Evolutionary conservation across 805 yeast species (phyloP).

Genomic region (Grigorovia transvaalensis): DNA sequence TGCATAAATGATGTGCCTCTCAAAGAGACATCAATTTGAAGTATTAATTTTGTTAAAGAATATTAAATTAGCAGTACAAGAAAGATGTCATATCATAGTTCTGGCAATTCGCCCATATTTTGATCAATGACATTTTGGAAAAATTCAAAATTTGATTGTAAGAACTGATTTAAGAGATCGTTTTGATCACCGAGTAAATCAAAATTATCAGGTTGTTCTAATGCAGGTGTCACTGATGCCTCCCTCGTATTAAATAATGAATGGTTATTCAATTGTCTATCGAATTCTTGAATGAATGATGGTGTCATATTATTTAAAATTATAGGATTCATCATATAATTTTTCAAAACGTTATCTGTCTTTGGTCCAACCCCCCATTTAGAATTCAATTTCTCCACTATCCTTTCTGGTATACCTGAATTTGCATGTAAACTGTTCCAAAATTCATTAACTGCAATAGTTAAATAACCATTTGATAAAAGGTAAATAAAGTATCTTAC

Average conservation of each 20-base stretch:
- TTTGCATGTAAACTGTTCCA: constrained; percentile 8
- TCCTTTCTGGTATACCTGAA: constrained; percentile 6
- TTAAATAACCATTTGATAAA: constrained; percentile 6
- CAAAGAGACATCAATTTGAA: too few relatives aligned
- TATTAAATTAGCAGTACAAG: neutral
- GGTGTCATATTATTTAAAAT: constrained; percentile 3
- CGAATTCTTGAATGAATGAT: constrained; percentile 1
- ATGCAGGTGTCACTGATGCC: neutral
- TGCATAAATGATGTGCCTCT: too few relatives aligned
- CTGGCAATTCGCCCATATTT: constrained; percentile 12
- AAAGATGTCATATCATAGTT: neutral
- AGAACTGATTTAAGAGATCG: constrained; percentile 8
- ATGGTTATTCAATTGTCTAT: constrained; percentile 2
- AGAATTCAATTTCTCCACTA: constrained; percentile 8
- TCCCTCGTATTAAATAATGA: neutral
- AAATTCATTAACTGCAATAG: constrained; percentile 5
- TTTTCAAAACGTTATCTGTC: constrained; percentile 5
- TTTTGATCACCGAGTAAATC: constrained; percentile 1
- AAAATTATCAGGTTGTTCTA: neutral
- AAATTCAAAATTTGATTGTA: constrained; percentile 11
- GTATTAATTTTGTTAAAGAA: neutral
- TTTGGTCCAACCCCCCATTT: constrained; percentile 17
- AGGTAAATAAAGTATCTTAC: constrained; percentile 10
- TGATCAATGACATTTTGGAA: constrained; percentile 10
- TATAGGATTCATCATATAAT: constrained; percentile 9